Conservation (phyloP, 2,329 filamentous ascomycete species). For the Aspergillus sp. region DNA sequence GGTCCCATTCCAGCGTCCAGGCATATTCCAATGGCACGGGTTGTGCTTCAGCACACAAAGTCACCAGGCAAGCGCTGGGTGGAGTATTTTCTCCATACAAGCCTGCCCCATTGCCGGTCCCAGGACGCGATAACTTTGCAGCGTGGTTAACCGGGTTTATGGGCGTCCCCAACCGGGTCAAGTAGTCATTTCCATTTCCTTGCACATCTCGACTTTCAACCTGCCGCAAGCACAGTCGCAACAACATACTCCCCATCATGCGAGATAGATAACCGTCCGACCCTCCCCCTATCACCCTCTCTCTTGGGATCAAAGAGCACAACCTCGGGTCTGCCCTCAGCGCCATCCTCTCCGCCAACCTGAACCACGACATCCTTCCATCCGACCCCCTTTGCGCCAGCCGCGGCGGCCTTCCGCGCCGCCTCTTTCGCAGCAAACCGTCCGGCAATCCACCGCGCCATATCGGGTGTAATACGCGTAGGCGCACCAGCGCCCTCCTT, state of each 20-base stretch:
- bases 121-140: not conserved
- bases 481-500: too few relatives aligned
- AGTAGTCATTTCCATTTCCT: not conserved
- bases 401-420: constrained; percentile 66
- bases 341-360: constrained; percentile 22
- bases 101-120: not conserved
- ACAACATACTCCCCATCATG: constrained; percentile 81
- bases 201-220: constrained; percentile 18
- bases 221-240: constrained; percentile 44
- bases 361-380: constrained; percentile 62
- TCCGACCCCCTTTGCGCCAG: constrained; percentile 54
- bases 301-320: constrained; percentile 29
- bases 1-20: not conserved
- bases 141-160: too few relatives aligned
- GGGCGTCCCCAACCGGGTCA: too few relatives aligned
- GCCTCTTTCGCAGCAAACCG: constrained; percentile 75
- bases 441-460: constrained; percentile 47
- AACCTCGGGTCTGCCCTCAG: constrained; percentile 35
- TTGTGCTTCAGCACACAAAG: too few relatives aligned
- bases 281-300: constrained; percentile 32
- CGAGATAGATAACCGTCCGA: constrained; percentile 75
- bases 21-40: not conserved
- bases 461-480: constrained; percentile 28
- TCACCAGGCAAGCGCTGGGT: not conserved
- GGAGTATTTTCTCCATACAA: not conserved